Evolutionary conservation across 805 yeast genomes (phyloP).

Genomic region (Monosporozyma unispora): DNA sequence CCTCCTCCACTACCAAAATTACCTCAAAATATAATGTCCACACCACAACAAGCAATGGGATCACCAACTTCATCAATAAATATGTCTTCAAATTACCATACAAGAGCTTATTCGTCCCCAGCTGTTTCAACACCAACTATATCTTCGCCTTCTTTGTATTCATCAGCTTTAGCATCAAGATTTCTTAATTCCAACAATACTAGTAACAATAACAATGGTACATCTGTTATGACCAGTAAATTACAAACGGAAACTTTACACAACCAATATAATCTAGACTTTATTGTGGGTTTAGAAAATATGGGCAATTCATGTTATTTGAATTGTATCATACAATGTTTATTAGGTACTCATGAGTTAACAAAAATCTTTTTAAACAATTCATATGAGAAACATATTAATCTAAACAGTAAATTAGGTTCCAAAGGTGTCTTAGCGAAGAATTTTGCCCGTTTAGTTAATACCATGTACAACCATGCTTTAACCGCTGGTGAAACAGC

Average conservation of each 20-base stretch:
- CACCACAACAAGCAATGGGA: neutral
- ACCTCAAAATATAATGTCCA: neutral
- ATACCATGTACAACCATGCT: slow-evolving; percentile 41
- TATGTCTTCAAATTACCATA: neutral
- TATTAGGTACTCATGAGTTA: slow-evolving; percentile 63
- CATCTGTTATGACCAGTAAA: neutral
- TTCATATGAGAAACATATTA: slow-evolving; percentile 60
- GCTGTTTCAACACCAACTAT: neutral
- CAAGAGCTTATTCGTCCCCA: neutral
- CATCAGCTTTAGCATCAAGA: neutral
- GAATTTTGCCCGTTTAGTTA: slow-evolving; percentile 55
- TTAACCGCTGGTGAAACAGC: neutral
- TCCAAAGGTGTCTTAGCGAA: slow-evolving; percentile 72
- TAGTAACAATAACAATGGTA: neutral
- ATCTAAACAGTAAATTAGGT: slow-evolving; percentile 65
- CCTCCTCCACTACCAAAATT: neutral
- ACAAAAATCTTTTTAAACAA: slow-evolving; percentile 55
- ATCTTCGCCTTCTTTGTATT: neutral
- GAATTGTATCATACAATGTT: slow-evolving; percentile 82
- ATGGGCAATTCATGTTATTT: slow-evolving; percentile 90
- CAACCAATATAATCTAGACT: slow-evolving; percentile 23
- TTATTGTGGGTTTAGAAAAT: slow-evolving; percentile 68
- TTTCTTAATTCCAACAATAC: slow-evolving; percentile 2
- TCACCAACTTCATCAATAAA: neutral
- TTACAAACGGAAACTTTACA: neutral